Percentiles rank a stretch among this genome's conserved stretches.
phyloP scores from a whole-genome alignment of 2,329 filamentous ascomycete species.

The Sporothrix mexicana region DNA sequence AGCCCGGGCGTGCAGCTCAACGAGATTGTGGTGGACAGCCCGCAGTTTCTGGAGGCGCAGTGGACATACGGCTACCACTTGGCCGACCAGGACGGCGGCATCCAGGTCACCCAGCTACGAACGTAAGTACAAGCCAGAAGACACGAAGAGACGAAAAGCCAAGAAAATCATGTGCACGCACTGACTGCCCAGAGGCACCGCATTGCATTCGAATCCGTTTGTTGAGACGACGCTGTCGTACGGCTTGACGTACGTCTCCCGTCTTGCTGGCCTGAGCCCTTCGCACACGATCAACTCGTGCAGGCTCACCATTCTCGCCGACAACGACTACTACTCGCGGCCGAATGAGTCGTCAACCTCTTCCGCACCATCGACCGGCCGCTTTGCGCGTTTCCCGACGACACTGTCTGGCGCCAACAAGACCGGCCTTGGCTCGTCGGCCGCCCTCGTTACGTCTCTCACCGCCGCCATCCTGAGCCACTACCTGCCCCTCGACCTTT shows the following conservation, averaged over 20 bases:
- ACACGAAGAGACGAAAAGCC: too few relatives aligned
- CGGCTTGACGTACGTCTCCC: constrained; percentile 78
- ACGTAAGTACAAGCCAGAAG: constrained; percentile 63
- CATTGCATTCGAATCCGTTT: constrained; percentile 72
- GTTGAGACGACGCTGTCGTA: constrained; percentile 91
- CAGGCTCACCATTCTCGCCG: constrained; percentile 85
- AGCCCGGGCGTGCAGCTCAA: constrained; percentile 67
- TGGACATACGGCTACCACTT: constrained; percentile 87
- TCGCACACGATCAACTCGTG: constrained; percentile 66
- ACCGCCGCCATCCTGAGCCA: constrained; percentile 77
- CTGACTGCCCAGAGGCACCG: constrained; percentile 49
- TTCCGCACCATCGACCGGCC: constrained; percentile 45
- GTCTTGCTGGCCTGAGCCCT: constrained; percentile 47
- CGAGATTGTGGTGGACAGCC: constrained; percentile 85
- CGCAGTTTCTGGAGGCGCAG: constrained; percentile 84
- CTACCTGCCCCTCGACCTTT: constrained; percentile 66
- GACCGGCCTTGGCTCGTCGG: constrained; percentile 93
- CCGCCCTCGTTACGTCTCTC: constrained; percentile 88
- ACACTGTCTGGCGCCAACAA: constrained; percentile 83
- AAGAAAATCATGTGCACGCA: neutral
- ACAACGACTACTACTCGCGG: constrained; percentile 96
- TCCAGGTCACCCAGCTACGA: constrained; percentile 78
- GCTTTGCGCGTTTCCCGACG: constrained; percentile 80
- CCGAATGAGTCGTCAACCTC: constrained; percentile 48
- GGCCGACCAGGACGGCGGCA: constrained; percentile 74